Conservation (phyloP, 768 basidiomycete genomes). For the Omphalotus guepiniiformis region DNA sequence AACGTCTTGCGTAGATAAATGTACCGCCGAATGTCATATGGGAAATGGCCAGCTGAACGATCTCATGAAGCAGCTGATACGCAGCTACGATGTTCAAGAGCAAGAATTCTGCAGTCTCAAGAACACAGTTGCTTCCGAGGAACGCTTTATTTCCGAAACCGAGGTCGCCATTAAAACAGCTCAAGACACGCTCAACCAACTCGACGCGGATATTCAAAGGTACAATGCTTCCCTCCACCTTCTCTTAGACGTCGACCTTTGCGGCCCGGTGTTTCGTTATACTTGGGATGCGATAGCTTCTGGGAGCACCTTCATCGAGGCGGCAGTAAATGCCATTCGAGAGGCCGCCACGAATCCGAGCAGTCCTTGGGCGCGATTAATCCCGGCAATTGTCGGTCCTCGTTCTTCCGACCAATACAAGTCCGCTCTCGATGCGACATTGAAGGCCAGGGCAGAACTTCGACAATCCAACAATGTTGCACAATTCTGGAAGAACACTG, state of each 20-base stretch:
- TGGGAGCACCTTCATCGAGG: slow-evolving; percentile 21
- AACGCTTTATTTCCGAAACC: not conserved
- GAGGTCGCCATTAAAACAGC: not conserved
- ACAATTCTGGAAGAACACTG: slow-evolving; percentile 32
- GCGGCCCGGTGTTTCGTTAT: not conserved
- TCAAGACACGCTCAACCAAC: not conserved
- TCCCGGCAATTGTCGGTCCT: slow-evolving; percentile 17
- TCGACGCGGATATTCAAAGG: not conserved
- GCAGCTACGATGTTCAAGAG: not conserved
- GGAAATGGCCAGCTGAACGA: not conserved
- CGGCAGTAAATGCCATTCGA: slow-evolving; percentile 26
- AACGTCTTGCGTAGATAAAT: not conserved
- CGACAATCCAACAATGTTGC: slow-evolving; percentile 24
- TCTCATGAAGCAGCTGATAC: not conserved
- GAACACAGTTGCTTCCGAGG: not conserved
- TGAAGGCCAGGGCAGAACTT: slow-evolving; percentile 26
- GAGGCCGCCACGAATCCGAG: slow-evolving; percentile 19
- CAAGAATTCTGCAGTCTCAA: slow-evolving; percentile 1
- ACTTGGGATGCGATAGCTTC: slow-evolving; percentile 11
- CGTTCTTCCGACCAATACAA: slow-evolving; percentile 29
- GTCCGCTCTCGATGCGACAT: slow-evolving; percentile 27
- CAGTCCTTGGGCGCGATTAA: slow-evolving; percentile 24
- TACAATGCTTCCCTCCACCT: not conserved
- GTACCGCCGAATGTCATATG: not conserved
- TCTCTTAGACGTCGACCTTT: not conserved